phyloP scores from a whole-genome alignment of 2,329 filamentous ascomycete genomes.

The Epicoccum sorghinum region DNA sequence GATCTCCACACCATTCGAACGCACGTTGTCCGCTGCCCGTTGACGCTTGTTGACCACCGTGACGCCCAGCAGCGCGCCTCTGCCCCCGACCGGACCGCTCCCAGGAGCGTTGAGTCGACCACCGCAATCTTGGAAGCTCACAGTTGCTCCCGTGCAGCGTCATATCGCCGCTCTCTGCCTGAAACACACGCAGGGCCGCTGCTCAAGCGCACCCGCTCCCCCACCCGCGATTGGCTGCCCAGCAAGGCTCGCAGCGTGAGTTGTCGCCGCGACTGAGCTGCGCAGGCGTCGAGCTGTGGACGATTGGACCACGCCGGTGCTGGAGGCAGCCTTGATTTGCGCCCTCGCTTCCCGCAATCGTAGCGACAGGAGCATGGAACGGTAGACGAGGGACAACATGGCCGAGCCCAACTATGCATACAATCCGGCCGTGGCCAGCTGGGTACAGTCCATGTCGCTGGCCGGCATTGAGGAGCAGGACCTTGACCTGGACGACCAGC shows the following conservation, averaged over 20 bases:
- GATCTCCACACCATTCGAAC: conserved; percentile 18
- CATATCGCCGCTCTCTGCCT: conserved; percentile 5
- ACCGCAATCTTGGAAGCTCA: not conserved
- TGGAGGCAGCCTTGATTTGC: conserved; percentile 36
- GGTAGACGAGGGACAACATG: conserved; percentile 35
- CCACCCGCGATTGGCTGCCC: conserved; percentile 13
- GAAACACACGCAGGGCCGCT: conserved; percentile 13
- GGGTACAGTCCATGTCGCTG: conserved; percentile 44
- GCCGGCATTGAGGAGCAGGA: conserved; percentile 25
- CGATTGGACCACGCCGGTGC: conserved; percentile 17
- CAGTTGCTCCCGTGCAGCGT: not conserved
- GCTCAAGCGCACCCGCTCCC: conserved; percentile 1
- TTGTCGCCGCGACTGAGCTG: conserved; percentile 10
- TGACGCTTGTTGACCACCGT: conserved; percentile 7
- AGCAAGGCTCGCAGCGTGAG: conserved; percentile 11
- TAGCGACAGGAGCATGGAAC: conserved; percentile 33
- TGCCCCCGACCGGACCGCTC: conserved; percentile 5
- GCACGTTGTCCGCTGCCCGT: conserved; percentile 18
- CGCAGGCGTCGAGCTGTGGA: not conserved
- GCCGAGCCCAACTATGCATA: conserved; percentile 43
- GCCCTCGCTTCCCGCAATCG: conserved; percentile 26
- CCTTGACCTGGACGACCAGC: not conserved
- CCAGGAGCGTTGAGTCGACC: conserved; percentile 7
- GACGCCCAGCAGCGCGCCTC: conserved; percentile 12
- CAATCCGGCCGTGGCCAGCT: conserved; percentile 39